Conservation (phyloP, 805 yeast species). For the Grigorovia transvaalensis region DNA sequence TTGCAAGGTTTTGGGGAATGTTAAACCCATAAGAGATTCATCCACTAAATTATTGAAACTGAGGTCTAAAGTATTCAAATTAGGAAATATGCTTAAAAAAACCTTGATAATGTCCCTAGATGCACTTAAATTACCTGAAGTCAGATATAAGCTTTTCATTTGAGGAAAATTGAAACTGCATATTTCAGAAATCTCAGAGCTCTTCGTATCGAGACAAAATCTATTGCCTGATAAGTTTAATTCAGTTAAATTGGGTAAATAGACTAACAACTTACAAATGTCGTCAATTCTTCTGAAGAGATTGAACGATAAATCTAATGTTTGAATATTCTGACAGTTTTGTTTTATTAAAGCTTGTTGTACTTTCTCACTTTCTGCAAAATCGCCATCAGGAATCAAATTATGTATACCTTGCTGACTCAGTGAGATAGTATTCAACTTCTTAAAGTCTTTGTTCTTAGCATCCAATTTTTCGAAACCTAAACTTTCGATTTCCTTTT, state of each 20-base stretch:
- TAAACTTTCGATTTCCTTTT: constrained; percentile 46
- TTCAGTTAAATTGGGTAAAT: constrained; percentile 7
- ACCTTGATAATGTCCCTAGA: neutral
- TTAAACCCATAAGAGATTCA: neutral
- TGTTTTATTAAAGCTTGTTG: neutral
- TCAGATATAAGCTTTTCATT: constrained; percentile 15
- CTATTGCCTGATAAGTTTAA: constrained; percentile 16
- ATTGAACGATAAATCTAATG: constrained; percentile 54
- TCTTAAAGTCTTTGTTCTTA: constrained; percentile 37
- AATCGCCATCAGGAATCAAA: neutral
- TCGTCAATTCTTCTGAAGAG: constrained; percentile 36
- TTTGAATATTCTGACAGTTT: constrained; percentile 16
- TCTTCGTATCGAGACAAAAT: constrained; percentile 3
- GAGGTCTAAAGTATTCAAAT: constrained; percentile 16
- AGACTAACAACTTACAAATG: constrained; percentile 20
- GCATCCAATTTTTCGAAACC: constrained; percentile 53
- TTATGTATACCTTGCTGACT: constrained; percentile 4
- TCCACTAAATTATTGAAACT: constrained; percentile 11
- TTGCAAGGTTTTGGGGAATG: constrained; percentile 6
- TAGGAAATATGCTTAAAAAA: constrained; percentile 29
- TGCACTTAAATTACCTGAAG: constrained; percentile 13
- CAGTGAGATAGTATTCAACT: constrained; percentile 41
- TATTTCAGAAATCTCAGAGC: neutral
- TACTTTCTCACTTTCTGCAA: neutral
- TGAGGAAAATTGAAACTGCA: neutral